Conservation (phyloP, 345 rosid genomes). For the Psidium friedrichsthalianum region DNA sequence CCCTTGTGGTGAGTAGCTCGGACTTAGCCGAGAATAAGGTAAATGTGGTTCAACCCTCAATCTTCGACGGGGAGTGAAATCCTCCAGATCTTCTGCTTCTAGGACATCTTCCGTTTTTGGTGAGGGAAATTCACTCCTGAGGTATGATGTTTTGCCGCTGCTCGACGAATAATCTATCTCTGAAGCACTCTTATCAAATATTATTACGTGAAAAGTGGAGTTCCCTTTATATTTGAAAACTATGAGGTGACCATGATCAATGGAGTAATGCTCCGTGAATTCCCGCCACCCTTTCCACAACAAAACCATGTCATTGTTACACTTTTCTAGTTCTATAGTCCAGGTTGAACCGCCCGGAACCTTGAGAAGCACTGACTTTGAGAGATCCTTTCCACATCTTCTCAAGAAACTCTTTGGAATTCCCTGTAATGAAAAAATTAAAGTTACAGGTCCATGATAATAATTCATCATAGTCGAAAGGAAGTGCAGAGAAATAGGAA, state of each 20-base stretch:
- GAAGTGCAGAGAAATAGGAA: neutral
- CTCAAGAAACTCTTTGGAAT: neutral
- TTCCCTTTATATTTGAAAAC: too few species aligned
- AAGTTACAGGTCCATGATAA: neutral
- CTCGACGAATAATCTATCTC: neutral
- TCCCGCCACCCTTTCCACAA: too few species aligned
- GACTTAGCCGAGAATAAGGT: neutral
- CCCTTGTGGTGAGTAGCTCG: neutral
- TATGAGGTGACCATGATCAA: too few species aligned
- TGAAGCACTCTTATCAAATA: neutral
- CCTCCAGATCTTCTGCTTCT: neutral
- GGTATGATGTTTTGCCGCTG: neutral
- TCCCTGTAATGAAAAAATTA: neutral
- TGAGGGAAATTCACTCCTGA: neutral
- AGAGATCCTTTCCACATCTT: neutral
- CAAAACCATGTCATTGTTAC: too few species aligned
- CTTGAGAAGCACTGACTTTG: neutral
- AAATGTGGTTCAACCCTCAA: neutral
- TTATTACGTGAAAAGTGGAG: too few species aligned
- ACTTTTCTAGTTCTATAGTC: neutral
- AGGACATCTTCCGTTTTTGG: neutral
- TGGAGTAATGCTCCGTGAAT: too few species aligned
- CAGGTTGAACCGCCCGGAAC: neutral
- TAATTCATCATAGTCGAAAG: neutral
- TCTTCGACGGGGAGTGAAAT: neutral